Base-by-base conservation (phyloP, 2,329 filamentous ascomycete genomes). In the Tolypocladium tropicale region DNA sequence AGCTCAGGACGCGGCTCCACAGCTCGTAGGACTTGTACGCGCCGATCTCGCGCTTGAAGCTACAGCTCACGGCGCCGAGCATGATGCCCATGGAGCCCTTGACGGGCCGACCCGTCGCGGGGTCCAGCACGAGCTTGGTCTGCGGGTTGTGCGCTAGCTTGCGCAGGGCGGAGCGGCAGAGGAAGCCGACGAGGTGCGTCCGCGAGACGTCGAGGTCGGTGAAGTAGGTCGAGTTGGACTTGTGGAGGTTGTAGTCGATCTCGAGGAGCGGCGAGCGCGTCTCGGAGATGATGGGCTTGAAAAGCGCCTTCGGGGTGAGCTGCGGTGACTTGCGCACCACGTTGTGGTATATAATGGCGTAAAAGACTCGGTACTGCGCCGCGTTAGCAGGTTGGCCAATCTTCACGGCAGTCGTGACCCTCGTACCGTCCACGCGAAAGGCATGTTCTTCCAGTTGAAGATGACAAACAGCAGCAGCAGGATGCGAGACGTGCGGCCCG, bases 181-280 rank as follows among this genome's bases (percentile, higher is more conserved):
- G 74, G 61, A 85, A 82, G 52, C 84, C 86, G 54, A 95, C 83
- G 10, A 94, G 82, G 61, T 95, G 89, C 0, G 88, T 88, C 56
- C 94, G 88, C 41, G 87, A 84, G 58, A 93, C 81, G 71, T 95
- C 91, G 61, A 95, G 83, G 71, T 95, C 90, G 61, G 84, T 77
- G 68, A 95, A 95, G 76, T 95, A 95, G 33, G 91, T 95, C 63
- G 82, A 84, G 74, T 91, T 90, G 59, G 85, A 85, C 69, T 92
- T 91, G 78, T 93, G 88, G 48, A 90, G 67, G 74, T 94, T 93
- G 75, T 91, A 90, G 74, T 96, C 92, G 64, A 86, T 90, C 72
- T 95, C 90, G 62, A 88, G 79, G 55, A 88, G 73, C 1, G 88
- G 82, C 16, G 86, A 82, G 65, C 84, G 82, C 7, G 86, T 83